Evolutionary conservation across 192 early-diverging fungal species (phyloP).

Genomic region (Podila minutissima): DNA sequence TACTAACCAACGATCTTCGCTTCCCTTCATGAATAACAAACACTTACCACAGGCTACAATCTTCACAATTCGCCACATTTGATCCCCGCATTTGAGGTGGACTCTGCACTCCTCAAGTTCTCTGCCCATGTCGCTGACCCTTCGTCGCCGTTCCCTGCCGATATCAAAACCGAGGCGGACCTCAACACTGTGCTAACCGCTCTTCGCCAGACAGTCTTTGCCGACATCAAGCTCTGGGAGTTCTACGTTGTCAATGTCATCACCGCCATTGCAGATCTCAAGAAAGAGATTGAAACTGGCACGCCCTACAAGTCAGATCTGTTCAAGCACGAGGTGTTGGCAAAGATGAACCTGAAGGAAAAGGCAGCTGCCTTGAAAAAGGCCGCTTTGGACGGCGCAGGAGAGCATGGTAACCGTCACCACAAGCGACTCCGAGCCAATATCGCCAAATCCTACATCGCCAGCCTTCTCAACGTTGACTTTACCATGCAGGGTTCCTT

Average conservation of each 20-base stretch:
- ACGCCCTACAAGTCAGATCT: constrained; percentile 2
- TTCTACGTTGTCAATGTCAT: constrained; percentile 85
- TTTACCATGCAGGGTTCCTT: constrained; percentile 6
- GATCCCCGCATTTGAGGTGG: constrained; percentile 91
- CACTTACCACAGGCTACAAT: constrained; percentile 82
- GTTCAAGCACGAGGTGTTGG: constrained; percentile 50
- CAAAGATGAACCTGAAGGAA: constrained; percentile 55
- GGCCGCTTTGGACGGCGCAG: constrained; percentile 38
- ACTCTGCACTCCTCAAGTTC: constrained; percentile 83
- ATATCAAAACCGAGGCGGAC: constrained; percentile 71
- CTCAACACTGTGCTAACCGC: constrained; percentile 72
- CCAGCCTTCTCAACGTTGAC: constrained; percentile 24
- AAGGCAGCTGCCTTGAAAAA: constrained; percentile 54
- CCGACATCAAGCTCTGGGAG: constrained; percentile 84
- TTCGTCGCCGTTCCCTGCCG: constrained; percentile 51
- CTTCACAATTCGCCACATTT: constrained; percentile 94
- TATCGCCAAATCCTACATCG: constrained; percentile 61
- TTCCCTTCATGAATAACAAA: constrained; percentile 2
- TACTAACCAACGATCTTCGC: constrained; percentile 2
- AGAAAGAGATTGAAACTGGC: constrained; percentile 53
- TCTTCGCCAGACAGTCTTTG: constrained; percentile 63
- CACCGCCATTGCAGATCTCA: constrained; percentile 49
- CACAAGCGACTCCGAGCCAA: constrained; percentile 62
- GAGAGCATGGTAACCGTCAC: constrained; percentile 61
- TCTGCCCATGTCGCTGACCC: constrained; percentile 66